Percentiles rank a stretch among this genome's conserved stretches.
Evolutionary conservation across 306 rosid genomes (phyloP).

Genomic region (Mimosa pudica): DNA sequence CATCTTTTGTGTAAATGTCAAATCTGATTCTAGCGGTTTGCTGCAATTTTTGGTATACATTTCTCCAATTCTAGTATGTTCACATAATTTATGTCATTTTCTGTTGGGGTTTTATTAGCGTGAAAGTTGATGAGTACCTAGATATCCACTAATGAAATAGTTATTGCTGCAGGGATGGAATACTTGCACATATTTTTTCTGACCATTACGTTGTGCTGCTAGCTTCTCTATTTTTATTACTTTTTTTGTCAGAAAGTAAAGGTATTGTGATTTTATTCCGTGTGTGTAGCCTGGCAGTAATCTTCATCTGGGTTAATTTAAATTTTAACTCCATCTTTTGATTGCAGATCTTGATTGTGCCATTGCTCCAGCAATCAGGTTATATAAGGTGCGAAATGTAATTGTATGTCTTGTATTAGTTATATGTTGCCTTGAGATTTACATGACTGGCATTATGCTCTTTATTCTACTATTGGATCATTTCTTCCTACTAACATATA

Average conservation of each 20-base stretch:
- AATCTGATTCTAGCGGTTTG: conserved; percentile 2
- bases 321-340: conserved; percentile 33
- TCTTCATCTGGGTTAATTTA: conserved; percentile 18
- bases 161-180: conserved; percentile 60
- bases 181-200: conserved; percentile 53
- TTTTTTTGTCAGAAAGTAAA: conserved; percentile 63
- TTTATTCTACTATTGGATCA: conserved; percentile 24
- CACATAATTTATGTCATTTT: neutral
- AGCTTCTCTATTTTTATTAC: conserved; percentile 61
- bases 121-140: conserved; percentile 15
- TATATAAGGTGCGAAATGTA: conserved; percentile 40
- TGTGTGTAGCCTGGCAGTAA: conserved; percentile 10
- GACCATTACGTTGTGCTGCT: conserved; percentile 56
- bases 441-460: conserved; percentile 7
- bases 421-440: conserved; percentile 26
- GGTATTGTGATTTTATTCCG: conserved; percentile 46
- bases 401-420: conserved; percentile 12
- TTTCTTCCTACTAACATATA: neutral
- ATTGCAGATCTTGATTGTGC: conserved; percentile 69
- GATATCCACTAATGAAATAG: conserved; percentile 19
- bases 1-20: neutral
- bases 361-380: conserved; percentile 45
- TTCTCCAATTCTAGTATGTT: neutral
- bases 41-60: neutral
- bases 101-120: neutral